Base-by-base conservation (phyloP, 2,329 filamentous ascomycete species). In the Paraconiothyrium sp. region DNA sequence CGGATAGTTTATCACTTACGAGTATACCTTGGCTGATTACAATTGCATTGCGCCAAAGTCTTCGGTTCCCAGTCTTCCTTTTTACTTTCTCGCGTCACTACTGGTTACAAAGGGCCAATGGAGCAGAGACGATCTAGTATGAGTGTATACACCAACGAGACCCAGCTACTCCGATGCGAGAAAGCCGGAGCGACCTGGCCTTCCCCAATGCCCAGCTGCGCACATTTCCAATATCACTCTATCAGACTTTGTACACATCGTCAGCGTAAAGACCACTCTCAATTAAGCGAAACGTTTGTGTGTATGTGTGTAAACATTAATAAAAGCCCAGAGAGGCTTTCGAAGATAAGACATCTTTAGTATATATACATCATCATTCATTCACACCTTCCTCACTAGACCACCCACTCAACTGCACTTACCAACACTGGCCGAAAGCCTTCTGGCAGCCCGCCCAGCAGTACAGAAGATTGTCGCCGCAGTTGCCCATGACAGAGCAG, bases 371-470 rank as follows among this genome's bases (percentile, higher is more conserved):
- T 46, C 43, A 24, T 46, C 43, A 46, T 6, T 46, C 43, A 46
- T 46, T 20, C 43, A 46, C 43, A 3, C 43, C 14, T 5, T 41
- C 13, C 20, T 24, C 43, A 24, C 20, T 20, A 20, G 20, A 16
- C n/a, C 3, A 14, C 20, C 24, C 10, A 46, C 20, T 5, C 43
- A 24, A 22, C 43, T 46, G 20, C 43, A 9, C 20, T 20, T 55
- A 55, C 52, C 52, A 55, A 16, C 52, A 55, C 39, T 55, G 13
- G 7, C 52, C 52, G 13, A 55, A 55, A 3, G 24, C 27, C 39
- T 46, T 46, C 52, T 55, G 52, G 39, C 52, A 55, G 13, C 52
- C 52, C 13, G 8, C 16, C 27, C 39, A 46, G 39, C 52, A 55
- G 34, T 55, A 55, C 8, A 35, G 39, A 9, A 55, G 7, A 27